These are phyloP conservation scores for Globomyces pollinis-pini DNA, from an alignment of 192 early-diverging fungal genomes.

Conservation along the genomic window DNA sequence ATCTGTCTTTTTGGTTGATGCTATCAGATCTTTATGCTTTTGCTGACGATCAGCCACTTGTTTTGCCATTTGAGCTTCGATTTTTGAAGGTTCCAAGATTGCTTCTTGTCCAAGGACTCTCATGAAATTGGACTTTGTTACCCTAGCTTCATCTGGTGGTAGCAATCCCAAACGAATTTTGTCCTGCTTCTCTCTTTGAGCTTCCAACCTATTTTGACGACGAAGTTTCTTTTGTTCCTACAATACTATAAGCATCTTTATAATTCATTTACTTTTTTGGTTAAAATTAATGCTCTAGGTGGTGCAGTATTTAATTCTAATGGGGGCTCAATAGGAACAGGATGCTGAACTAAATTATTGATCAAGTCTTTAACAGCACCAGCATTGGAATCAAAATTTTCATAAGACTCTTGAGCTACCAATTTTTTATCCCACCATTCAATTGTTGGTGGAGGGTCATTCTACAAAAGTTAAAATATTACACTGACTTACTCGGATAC, in stretches of 20 bases:
- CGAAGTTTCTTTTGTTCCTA: slow-evolving; percentile 88
- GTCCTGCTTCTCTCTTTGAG: slow-evolving; percentile 87
- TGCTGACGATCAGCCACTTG: slow-evolving; percentile 74
- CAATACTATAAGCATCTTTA: slow-evolving; percentile 18
- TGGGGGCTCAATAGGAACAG: slow-evolving; percentile 72
- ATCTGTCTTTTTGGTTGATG: slow-evolving; percentile 75
- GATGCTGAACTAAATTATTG: slow-evolving; percentile 76
- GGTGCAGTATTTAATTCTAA: slow-evolving; percentile 38
- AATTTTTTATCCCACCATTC: slow-evolving; percentile 99
- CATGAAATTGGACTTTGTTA: slow-evolving; percentile 93
- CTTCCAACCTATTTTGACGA: slow-evolving; percentile 74
- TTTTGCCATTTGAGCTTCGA: slow-evolving; percentile 85
- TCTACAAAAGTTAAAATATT: slow-evolving; percentile 27
- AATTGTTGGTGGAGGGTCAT: slow-evolving; percentile 61
- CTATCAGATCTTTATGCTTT: slow-evolving; percentile 77
- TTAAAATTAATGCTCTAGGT: slow-evolving; percentile 68
- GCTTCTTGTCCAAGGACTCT: slow-evolving; percentile 89
- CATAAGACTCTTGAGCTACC: slow-evolving; percentile 63
- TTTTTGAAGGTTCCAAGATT: slow-evolving; percentile 85
- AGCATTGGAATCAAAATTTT: slow-evolving; percentile 31
- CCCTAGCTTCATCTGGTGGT: slow-evolving; percentile 85
- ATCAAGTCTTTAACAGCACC: slow-evolving; percentile 48
- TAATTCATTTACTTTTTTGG: slow-evolving; percentile 61
- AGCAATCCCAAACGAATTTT: slow-evolving; percentile 88
- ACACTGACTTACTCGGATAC: slow-evolving; percentile 50